Evolutionary conservation across 306 rosid species (phyloP), one percentile per base, ranked within the genome.

Genomic region (Lathyrus aphaca): DNA sequence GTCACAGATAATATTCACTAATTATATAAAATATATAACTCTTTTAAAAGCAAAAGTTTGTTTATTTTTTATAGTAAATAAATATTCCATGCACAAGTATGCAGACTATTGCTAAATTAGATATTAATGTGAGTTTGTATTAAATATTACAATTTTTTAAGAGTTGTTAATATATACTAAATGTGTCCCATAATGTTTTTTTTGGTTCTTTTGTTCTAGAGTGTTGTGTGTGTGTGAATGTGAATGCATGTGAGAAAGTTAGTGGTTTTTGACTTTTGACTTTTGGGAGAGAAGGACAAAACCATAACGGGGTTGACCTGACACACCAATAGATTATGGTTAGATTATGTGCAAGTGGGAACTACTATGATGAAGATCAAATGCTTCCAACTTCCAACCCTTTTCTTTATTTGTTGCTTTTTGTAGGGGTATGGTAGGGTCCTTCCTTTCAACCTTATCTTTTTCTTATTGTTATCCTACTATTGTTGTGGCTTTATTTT

Each of bases 261-360:
- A 87, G 23, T 43, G 55, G 30, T 12, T 30, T 69, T 72, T 38
- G 71, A 73, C 40, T 63, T 73, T 45, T 38, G 79, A 78, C 77
- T 76, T 44, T 44, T 18, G 5, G 30, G 32, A 3, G 45, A 39
- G 71, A 64, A 49, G 42, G 80, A 83, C 81, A 64, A 78, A 76
- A 71, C 40, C 56, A 42, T 30, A 57, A 12, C 59, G 66, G 63
- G 76, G 87, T 88, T 82, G 94, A 86, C 92, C 54, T 19, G 2
- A 42, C 4, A 66, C 81, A 13, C 66, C 35, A 11, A 16, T 23
- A 3, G 64, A 13, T 13, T 16, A 4, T 51, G 48, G 51, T 64
- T 83, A 61, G 51, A 49, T 79, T 57, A 50, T 55, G 57, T 37
- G 60, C 92, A 74, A 81, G 83, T 80, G 78, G 76, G 55, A 62